phyloP scores from a whole-genome alignment of 2,329 filamentous ascomycete species.

The Pseudogymnoascus sp. region DNA sequence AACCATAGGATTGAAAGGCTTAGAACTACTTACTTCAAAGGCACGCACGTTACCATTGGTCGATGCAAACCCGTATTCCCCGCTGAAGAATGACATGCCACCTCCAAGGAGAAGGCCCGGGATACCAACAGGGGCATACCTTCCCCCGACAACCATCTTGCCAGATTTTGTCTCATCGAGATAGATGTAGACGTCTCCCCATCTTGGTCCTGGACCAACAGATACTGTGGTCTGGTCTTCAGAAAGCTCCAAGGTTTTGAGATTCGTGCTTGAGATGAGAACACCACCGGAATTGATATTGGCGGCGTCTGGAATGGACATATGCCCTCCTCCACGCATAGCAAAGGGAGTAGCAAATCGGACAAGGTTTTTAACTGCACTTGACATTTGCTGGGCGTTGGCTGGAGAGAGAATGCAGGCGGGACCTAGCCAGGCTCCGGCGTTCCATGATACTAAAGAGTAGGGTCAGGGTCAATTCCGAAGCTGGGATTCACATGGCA shows the following conservation, averaged over 20 bases:
- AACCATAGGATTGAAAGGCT: neutral
- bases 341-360: constrained; percentile 2
- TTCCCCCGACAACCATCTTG: constrained; percentile 11
- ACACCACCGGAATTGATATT: constrained; percentile 6
- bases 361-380: neutral
- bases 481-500: neutral
- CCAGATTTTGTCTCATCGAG: constrained; percentile 1
- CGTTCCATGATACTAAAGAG: constrained; percentile 15
- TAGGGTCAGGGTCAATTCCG: neutral
- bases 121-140: constrained; percentile 11
- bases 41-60: constrained; percentile 19
- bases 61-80: constrained; percentile 30
- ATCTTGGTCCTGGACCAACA: constrained; percentile 4
- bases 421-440: constrained; percentile 13
- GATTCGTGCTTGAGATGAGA: constrained; percentile 8
- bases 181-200: constrained; percentile 11
- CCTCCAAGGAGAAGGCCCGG: constrained; percentile 12
- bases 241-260: constrained; percentile 18
- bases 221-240: constrained; percentile 7
- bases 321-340: constrained; percentile 13
- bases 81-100: constrained; percentile 25
- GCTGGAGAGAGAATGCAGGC: constrained; percentile 9
- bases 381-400: constrained; percentile 10
- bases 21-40: neutral
- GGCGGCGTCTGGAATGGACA: constrained; percentile 18